A percentile compares a stretch with the other conserved stretches of the same genome.
Evolutionary conservation across 345 rosid species (phyloP).

Genomic region (Citrus australasica): DNA sequence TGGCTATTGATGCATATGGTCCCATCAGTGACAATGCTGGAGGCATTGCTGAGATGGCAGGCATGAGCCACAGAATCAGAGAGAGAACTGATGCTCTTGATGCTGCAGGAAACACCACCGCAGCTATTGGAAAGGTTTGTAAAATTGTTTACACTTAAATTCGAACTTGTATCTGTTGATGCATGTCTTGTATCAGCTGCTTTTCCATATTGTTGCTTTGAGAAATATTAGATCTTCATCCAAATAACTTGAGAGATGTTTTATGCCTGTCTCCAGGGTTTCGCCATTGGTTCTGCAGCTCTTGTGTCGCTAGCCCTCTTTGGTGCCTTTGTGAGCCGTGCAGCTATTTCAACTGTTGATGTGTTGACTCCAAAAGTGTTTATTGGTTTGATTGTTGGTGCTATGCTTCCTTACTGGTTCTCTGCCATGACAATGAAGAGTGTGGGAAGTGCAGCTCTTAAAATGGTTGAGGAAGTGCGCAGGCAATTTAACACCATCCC

Average conservation of each 20-base stretch:
- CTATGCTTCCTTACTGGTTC: slow-evolving; percentile 99
- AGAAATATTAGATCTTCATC: background rate
- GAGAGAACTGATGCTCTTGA: slow-evolving; percentile 90
- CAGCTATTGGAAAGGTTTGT: slow-evolving; percentile 76
- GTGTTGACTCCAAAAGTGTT: slow-evolving; percentile 93
- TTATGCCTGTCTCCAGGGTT: slow-evolving; percentile 41
- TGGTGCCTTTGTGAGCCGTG: slow-evolving; percentile 95
- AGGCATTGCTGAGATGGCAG: slow-evolving; percentile 89
- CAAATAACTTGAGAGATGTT: background rate
- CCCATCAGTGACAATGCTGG: slow-evolving; percentile 88
- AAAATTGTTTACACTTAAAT: slow-evolving; percentile 1
- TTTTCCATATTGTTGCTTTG: background rate
- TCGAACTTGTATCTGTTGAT: background rate
- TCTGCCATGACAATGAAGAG: slow-evolving; percentile 99
- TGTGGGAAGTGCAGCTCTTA: slow-evolving; percentile 92
- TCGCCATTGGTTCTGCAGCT: slow-evolving; percentile 79
- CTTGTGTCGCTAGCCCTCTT: slow-evolving; percentile 88
- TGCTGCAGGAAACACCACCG: slow-evolving; percentile 88
- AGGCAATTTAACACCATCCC: slow-evolving; percentile 96
- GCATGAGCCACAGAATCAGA: slow-evolving; percentile 77
- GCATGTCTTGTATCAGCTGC: background rate
- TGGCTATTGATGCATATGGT: slow-evolving; percentile 85
- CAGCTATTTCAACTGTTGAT: slow-evolving; percentile 69
- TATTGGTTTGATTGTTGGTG: slow-evolving; percentile 86
- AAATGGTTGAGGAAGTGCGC: slow-evolving; percentile 97